These are phyloP conservation scores for Pleurotus tuoliensis DNA, from an alignment of 768 basidiomycete genomes.

Conservation along the genomic window DNA sequence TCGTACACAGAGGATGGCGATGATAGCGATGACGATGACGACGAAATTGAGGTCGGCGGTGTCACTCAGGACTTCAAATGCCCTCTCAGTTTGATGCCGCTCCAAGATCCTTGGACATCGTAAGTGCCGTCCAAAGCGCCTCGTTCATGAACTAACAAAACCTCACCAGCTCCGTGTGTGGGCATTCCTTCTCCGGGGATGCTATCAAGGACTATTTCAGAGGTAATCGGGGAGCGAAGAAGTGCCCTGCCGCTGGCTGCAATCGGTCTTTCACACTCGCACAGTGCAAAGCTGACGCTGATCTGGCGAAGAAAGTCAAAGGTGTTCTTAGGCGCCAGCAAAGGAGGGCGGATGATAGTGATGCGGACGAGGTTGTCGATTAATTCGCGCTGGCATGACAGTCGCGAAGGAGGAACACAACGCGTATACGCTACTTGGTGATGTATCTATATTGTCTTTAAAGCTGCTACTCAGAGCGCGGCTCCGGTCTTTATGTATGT, in stretches of 20 bases:
- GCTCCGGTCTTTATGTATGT: too few species aligned
- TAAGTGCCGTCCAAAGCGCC: slow-evolving; percentile 31
- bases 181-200: slow-evolving; percentile 76
- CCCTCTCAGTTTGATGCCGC: slow-evolving; percentile 65
- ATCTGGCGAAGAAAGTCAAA: slow-evolving; percentile 60
- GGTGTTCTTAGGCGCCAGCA: slow-evolving; percentile 50
- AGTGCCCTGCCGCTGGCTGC: slow-evolving; percentile 76
- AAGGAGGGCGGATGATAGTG: slow-evolving; percentile 41
- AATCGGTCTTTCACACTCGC: slow-evolving; percentile 48
- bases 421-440: too few species aligned
- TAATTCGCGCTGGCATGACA: slow-evolving; percentile 12
- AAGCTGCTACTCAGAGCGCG: too few species aligned
- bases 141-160: too few species aligned
- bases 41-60: slow-evolving; percentile 87
- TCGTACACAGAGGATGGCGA: slow-evolving; percentile 68
- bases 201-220: slow-evolving; percentile 67
- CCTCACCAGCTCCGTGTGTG: slow-evolving; percentile 39
- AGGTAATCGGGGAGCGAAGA: slow-evolving; percentile 27
- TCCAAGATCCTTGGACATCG: slow-evolving; percentile 81
- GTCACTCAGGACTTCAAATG: slow-evolving; percentile 81
- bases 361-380: slow-evolving; percentile 59
- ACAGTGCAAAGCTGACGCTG: slow-evolving; percentile 51
- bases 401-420: too few species aligned
- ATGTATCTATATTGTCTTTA: too few species aligned
- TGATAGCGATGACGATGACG: slow-evolving; percentile 71